These are phyloP conservation scores for Pichia cactophila DNA, from an alignment of 1,139 yeast species.

Conservation along the genomic window DNA sequence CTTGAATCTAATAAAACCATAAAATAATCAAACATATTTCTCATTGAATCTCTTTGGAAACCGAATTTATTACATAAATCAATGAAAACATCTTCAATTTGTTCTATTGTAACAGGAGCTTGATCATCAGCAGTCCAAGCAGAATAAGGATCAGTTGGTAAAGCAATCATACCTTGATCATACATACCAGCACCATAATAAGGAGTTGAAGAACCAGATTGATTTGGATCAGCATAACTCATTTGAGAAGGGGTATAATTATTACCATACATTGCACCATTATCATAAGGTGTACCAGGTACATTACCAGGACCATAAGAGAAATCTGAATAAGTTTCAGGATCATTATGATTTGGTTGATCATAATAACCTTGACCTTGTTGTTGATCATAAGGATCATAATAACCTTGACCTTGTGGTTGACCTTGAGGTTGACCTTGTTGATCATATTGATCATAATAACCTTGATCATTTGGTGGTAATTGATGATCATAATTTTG, in stretches of 20 bases:
- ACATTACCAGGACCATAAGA: conserved; percentile 58
- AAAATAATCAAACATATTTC: conserved; percentile 68
- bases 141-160: conserved; percentile 46
- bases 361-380: conserved; percentile 38
- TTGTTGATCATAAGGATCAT: conserved; percentile 13
- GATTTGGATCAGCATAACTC: conserved; percentile 77
- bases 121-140: conserved; percentile 61
- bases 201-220: conserved; percentile 95
- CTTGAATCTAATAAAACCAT: conserved; percentile 72
- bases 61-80: conserved; percentile 59
- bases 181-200: conserved; percentile 62
- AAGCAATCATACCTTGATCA: conserved; percentile 42
- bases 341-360: conserved; percentile 51
- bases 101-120: conserved; percentile 48
- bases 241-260: conserved; percentile 63
- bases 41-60: conserved; percentile 68
- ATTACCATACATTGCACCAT: conserved; percentile 47
- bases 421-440: conserved; percentile 10
- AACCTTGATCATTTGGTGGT: conserved; percentile 17
- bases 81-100: conserved; percentile 56
- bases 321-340: conserved; percentile 74
- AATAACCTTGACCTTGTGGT: conserved; percentile 17
- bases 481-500: conserved; percentile 22
- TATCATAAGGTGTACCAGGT: conserved; percentile 63
- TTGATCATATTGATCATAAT: conserved; percentile 8